Base-by-base conservation (phyloP, 768 basidiomycete species). In the Cyclocybe cylindracea region DNA sequence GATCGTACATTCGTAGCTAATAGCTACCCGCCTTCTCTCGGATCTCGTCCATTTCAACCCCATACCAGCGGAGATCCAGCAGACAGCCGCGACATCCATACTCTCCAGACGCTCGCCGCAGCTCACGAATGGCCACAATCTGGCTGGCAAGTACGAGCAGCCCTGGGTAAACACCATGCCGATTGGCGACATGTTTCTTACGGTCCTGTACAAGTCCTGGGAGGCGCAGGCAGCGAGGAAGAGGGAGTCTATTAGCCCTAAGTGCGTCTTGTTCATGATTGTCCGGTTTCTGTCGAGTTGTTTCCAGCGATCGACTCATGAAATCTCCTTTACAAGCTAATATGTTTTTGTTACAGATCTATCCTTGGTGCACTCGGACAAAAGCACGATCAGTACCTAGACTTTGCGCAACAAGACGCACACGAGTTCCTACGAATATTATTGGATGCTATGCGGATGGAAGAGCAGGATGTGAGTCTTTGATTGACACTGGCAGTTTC, bases 371-470 rank as follows among this genome's bases (percentile, higher is more conserved):
- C 81, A 9, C 73, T 97, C 11, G 89, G 93, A 2, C 75, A 77
- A 59, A 97, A 96, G 70, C 90, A 95, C 65, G 92, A 94, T 57
- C 94, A 98, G 62, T 98, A 97, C 61, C 83, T 91, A 40, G 94
- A 95, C 63, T 95, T 94, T 66, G 85, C 89, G 7, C 95, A 98
- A 67, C 95, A 97, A 67, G 95, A 98, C 63, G 92, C 94, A 18
- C 95, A 97, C 66, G 95, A 98, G 72, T 87, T 96, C 55, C 70
- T 98, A 19, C 79, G 91, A 33, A 94, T 94, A 56, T 75, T 98
- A 53, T 74, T 97, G 36, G 95, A 97, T 66, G 89, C 86, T 14
- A 89, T 95, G 79, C 83, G 91, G 47, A 95, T 95, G 92, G 95
- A 98, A 66, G 94, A 98, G 68, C 74, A 85, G 45, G 95, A 98